Evolutionary conservation across 176 grass and related monocot species (phyloP), one percentile per base, ranked within the genome.

Genomic region (Avena sativa): DNA sequence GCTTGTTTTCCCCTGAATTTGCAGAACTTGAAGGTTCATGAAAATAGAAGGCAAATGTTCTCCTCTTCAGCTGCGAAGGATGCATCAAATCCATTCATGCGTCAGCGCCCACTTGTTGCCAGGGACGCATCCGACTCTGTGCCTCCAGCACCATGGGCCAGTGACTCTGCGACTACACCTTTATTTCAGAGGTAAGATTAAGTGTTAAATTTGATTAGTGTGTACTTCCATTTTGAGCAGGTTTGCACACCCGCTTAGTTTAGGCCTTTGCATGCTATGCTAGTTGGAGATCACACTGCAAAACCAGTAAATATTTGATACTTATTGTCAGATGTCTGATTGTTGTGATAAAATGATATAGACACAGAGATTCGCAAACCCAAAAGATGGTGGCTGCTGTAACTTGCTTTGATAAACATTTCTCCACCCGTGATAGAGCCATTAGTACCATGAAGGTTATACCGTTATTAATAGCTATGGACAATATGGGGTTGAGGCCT

Each of bases 41-140:
- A 98, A 76, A 95, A 94, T 82, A 96, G 96, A 88, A 94, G 96
- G 82, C 92, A 98, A 72, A 87, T 98, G 79, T 98, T 98, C 87
- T 98, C 96, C 64, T 93, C 93, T 0, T 91, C 96, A 73, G 84
- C 93, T 53, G 79, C 82, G 77, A 98, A 91, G 44, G 92, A 96
- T 49, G 71, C 91, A 30, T 89, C 90, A 30, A 98, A 96, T 83
- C 96, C 96, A 87, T 96, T 98, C 66, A 84, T 98, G 79, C 89
- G 93, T 70, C 96, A 98, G 74, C 90, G 92, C 8, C 92, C 96
- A 32, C 89, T 91, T 87, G 93, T 91, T 32, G 53, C 92, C 20
- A 96, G 73, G 75, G 93, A 92, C 25, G 20, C 78, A 65, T 84
- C 87, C 20, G 90, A 98, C 20, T 92, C 92, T 78, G 77, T 84